Evolutionary conservation across 1,284 basidiomycete species (phyloP).

Genomic region (Crepidotus sp.): DNA sequence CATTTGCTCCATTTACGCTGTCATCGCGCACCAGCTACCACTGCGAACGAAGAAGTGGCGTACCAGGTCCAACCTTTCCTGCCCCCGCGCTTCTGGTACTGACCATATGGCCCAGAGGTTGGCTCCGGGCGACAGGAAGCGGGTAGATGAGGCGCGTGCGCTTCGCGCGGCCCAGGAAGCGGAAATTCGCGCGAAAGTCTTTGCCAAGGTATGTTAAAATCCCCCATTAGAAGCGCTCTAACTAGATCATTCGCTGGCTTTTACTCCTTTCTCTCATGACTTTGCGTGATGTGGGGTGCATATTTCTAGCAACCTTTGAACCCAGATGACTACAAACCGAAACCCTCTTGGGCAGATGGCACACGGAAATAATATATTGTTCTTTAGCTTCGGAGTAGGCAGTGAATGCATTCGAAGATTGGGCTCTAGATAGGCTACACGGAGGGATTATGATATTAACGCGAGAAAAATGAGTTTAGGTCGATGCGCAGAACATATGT

Average conservation of each 20-base stretch:
- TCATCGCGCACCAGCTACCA: constrained; percentile 36
- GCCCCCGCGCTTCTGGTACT: constrained; percentile 4
- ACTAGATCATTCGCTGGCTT: background rate
- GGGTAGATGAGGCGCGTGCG: constrained; percentile 16
- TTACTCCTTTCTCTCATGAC: background rate
- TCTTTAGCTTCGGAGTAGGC: background rate
- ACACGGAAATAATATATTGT: constrained; percentile 11
- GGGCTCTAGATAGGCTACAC: constrained; percentile 19
- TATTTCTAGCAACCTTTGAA: constrained; percentile 21
- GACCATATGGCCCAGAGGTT: constrained; percentile 5
- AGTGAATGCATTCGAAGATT: constrained; percentile 14
- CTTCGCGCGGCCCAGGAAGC: constrained; percentile 16
- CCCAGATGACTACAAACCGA: constrained; percentile 44
- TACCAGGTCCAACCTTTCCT: constrained; percentile 38
- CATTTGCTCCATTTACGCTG: constrained; percentile 1
- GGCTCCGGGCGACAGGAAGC: constrained; percentile 11
- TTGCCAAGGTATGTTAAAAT: constrained; percentile 9
- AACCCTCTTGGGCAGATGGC: constrained; percentile 42
- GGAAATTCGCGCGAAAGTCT: constrained; percentile 16
- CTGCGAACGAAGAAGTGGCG: constrained; percentile 48
- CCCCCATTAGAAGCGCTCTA: background rate
- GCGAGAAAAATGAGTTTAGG: constrained; percentile 8
- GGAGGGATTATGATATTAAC: constrained; percentile 18
- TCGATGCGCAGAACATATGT: constrained; percentile 13
- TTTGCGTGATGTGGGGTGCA: background rate